Evolutionary conservation across 441 rosid species (phyloP).

Genomic region (Omphalea diandra): DNA sequence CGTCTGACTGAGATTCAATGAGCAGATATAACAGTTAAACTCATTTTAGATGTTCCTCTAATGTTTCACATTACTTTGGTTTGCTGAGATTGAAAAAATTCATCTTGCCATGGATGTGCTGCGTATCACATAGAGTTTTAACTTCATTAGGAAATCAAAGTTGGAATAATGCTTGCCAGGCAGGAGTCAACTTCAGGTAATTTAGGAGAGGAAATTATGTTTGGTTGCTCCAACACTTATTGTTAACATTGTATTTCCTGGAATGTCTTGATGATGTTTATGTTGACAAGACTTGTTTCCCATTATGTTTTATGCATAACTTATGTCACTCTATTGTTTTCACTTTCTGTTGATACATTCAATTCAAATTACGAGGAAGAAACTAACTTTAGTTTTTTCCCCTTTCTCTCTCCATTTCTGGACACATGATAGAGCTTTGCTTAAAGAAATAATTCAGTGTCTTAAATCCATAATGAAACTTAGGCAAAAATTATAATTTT

Average conservation of each 20-base stretch:
- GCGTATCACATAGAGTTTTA: too few relatives aligned
- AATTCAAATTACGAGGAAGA: neutral
- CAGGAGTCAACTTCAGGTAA: constrained; percentile 5
- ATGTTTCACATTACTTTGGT: neutral
- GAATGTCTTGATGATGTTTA: constrained; percentile 7
- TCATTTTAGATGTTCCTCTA: neutral
- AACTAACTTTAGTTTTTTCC: neutral
- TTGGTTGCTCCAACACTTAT: neutral
- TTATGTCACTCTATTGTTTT: neutral
- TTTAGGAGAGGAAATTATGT: neutral
- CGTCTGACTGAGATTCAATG: neutral
- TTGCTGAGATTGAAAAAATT: neutral
- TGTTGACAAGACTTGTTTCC: neutral
- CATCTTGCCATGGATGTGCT: neutral
- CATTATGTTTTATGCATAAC: neutral
- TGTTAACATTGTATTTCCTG: neutral
- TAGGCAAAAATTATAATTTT: constrained; percentile 19
- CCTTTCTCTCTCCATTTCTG: neutral
- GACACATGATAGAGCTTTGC: neutral
- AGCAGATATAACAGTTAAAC: neutral
- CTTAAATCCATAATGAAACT: constrained; percentile 13
- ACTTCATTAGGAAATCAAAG: neutral
- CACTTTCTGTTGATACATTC: neutral
- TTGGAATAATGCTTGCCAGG: constrained; percentile 6
- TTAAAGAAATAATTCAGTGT: neutral